Conservation (phyloP, 2,329 filamentous ascomycete species). For the Aspergillus carbonarius region DNA sequence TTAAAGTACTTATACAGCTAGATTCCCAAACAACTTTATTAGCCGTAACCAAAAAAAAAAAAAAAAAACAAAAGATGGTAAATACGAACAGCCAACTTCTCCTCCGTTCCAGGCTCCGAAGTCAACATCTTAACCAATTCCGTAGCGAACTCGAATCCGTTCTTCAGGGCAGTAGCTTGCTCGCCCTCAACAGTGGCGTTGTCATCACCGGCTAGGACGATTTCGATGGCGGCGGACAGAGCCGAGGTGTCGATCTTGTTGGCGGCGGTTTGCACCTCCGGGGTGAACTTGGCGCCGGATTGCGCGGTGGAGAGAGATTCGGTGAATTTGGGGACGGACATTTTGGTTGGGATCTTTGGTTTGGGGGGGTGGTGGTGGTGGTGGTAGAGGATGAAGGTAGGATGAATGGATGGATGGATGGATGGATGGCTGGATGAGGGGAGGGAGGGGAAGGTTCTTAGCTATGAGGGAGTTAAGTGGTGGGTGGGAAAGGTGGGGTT, state of each 20-base stretch:
- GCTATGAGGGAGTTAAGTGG: slow-evolving; percentile 5
- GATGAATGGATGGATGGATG: not conserved
- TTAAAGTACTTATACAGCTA: slow-evolving; percentile 25
- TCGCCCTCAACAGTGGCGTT: slow-evolving; percentile 17
- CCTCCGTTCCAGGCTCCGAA: slow-evolving; percentile 23
- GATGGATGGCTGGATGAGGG: not conserved
- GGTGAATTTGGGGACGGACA: slow-evolving; percentile 30
- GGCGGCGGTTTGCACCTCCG: slow-evolving; percentile 29
- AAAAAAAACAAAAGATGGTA: not conserved
- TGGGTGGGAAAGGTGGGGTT: slow-evolving; percentile 8
- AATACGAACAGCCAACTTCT: slow-evolving; percentile 35
- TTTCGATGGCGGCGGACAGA: slow-evolving; percentile 29
- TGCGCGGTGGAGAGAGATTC: slow-evolving; percentile 28
- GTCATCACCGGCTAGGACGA: slow-evolving; percentile 19
- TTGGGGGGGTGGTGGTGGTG: slow-evolving; percentile 1
- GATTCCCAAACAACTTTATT: not conserved
- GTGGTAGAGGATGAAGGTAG: not conserved
- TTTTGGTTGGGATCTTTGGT: slow-evolving; percentile 14
- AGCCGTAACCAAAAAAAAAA: too few relatives aligned
- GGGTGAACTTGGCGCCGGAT: slow-evolving; percentile 28
- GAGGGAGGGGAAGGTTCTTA: slow-evolving; percentile 5
- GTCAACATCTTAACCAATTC: slow-evolving; percentile 31
- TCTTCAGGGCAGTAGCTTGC: slow-evolving; percentile 25
- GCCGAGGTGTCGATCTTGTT: slow-evolving; percentile 24
- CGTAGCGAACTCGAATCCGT: slow-evolving; percentile 33